Percentiles rank a stretch among this genome's conserved stretches.
Evolutionary conservation across 768 basidiomycete species (phyloP).

Genomic region (Boletus speciosus): DNA sequence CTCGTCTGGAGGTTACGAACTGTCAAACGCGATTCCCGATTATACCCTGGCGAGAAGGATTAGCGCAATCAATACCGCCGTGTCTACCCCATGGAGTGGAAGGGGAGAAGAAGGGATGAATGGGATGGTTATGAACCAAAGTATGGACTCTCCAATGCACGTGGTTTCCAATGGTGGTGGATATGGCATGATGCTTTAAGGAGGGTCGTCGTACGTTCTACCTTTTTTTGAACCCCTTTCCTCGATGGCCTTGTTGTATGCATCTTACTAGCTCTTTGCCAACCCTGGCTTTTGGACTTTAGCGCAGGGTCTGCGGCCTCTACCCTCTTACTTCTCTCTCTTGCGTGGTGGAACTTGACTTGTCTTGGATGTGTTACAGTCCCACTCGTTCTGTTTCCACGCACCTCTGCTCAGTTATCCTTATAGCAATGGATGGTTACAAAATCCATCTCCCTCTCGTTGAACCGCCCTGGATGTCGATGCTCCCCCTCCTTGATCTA

Average conservation of each 20-base stretch:
- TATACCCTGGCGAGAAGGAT: conserved; percentile 25
- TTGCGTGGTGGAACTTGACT: conserved; percentile 10
- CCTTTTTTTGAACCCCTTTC: not conserved
- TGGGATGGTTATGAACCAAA: conserved; percentile 34
- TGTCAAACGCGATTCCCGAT: conserved; percentile 30
- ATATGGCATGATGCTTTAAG: conserved; percentile 40
- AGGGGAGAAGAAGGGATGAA: conserved; percentile 31
- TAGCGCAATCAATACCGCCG: conserved; percentile 21
- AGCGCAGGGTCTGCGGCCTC: conserved; percentile 10
- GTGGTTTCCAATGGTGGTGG: conserved; percentile 37
- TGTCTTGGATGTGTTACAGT: conserved; percentile 15
- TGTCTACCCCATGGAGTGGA: conserved; percentile 24
- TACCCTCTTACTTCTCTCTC: conserved; percentile 9
- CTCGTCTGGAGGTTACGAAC: conserved; percentile 34
- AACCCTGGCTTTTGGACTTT: conserved; percentile 11
- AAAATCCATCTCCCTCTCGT: conserved; percentile 1
- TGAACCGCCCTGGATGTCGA: not conserved
- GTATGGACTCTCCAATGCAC: conserved; percentile 36
- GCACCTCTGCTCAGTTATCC: conserved; percentile 5
- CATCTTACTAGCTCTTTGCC: conserved; percentile 10
- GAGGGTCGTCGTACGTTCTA: conserved; percentile 4
- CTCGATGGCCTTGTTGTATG: conserved; percentile 8
- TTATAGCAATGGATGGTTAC: conserved; percentile 15
- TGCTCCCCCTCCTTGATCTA: conserved; percentile 11
- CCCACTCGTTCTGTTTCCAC: conserved; percentile 1